Evolutionary conservation across 179 eudicot genomes (phyloP).

Genomic region (Camellia oleifera): DNA sequence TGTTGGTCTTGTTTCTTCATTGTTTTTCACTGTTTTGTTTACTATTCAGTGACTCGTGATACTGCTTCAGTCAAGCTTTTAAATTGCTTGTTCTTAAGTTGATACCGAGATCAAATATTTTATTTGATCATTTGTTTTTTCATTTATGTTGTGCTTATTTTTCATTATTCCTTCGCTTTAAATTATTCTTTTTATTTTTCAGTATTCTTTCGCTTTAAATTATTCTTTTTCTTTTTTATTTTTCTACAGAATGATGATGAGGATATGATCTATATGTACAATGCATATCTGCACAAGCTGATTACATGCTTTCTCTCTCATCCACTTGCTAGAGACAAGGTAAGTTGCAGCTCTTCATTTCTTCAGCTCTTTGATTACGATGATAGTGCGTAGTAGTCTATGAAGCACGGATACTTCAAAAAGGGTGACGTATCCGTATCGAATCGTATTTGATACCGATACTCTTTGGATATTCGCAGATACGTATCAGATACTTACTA

Average conservation of each 20-base stretch:
- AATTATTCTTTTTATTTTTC: not conserved
- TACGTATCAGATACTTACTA: too few species aligned
- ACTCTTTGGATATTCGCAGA: too few species aligned
- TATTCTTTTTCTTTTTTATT: not conserved
- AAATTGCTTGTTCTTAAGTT: not conserved
- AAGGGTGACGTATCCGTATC: too few species aligned
- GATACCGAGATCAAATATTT: not conserved
- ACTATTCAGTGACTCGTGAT: not conserved
- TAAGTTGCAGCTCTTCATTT: slow-evolving; percentile 27
- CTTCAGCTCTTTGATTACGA: slow-evolving; percentile 1
- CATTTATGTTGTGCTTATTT: not conserved
- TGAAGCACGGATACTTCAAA: too few species aligned
- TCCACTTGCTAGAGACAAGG: slow-evolving; percentile 97
- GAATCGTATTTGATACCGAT: too few species aligned
- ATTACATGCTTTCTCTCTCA: slow-evolving; percentile 82
- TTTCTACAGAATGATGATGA: slow-evolving; percentile 87
- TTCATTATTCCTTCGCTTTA: not conserved
- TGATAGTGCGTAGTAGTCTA: not conserved
- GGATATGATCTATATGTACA: slow-evolving; percentile 91
- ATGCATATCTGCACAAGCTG: slow-evolving; percentile 94
- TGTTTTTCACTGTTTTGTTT: not conserved
- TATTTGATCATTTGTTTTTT: not conserved
- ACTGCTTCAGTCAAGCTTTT: not conserved
- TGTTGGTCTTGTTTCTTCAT: not conserved
- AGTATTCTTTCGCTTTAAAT: not conserved